Conservation (phyloP, 306 rosid species). For the Pterocarpus macrocarpus region DNA sequence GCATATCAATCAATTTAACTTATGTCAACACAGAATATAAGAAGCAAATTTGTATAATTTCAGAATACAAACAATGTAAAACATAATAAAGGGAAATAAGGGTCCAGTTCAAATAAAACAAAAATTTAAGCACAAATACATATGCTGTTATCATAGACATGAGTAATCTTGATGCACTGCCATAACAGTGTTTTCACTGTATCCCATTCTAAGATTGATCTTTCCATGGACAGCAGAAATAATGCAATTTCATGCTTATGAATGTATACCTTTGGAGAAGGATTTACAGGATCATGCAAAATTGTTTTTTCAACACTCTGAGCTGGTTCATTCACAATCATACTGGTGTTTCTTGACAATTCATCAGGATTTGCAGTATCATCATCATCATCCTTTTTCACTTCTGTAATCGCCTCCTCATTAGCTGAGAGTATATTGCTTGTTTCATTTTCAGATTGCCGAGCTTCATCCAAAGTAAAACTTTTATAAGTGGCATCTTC, state of each 20-base stretch:
- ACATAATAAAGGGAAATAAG: slow-evolving; percentile 13
- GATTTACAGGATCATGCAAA: slow-evolving; percentile 44
- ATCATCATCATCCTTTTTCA: slow-evolving; percentile 5
- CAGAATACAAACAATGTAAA: slow-evolving; percentile 21
- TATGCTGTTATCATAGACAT: background rate
- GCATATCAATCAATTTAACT: slow-evolving; percentile 51
- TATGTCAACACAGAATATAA: slow-evolving; percentile 16
- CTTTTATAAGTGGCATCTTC: slow-evolving; percentile 34
- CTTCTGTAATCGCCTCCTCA: slow-evolving; percentile 17
- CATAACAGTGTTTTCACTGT: background rate
- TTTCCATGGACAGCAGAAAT: slow-evolving; percentile 20
- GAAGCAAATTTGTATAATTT: slow-evolving; percentile 8
- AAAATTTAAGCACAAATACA: slow-evolving; percentile 12
- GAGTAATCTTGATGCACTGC: background rate
- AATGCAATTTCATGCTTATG: background rate
- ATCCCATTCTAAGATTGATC: background rate
- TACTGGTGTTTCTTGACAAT: slow-evolving; percentile 37
- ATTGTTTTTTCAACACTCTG: slow-evolving; percentile 47
- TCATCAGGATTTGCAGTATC: slow-evolving; percentile 38
- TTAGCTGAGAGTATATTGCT: slow-evolving; percentile 33
- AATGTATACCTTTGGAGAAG: slow-evolving; percentile 60
- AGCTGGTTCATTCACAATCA: slow-evolving; percentile 46
- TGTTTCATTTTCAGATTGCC: slow-evolving; percentile 45
- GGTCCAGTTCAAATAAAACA: slow-evolving; percentile 1
- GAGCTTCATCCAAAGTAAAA: slow-evolving; percentile 50